A percentile compares a stretch with the other conserved stretches of the same genome.
Evolutionary conservation across 768 basidiomycete species (phyloP).

Genomic region (Symmetrospora coprosmae): DNA sequence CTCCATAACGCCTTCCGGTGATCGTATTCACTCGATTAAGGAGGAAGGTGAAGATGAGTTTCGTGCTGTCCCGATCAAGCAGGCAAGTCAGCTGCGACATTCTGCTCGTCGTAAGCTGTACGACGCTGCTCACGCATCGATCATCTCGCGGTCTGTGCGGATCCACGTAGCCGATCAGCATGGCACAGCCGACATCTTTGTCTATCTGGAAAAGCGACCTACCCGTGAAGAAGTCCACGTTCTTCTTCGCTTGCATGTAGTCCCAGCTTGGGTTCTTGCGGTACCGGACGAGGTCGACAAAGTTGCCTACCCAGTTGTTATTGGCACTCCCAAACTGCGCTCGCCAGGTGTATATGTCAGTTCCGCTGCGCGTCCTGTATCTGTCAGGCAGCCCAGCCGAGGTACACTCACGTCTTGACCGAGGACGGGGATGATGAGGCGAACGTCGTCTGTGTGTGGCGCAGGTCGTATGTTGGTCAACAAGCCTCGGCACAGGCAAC

Average conservation of each 20-base stretch:
- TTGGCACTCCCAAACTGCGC: constrained; percentile 13
- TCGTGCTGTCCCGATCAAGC: neutral
- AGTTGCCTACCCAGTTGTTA: constrained; percentile 20
- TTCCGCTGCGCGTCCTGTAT: neutral
- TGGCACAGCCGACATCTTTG: too few species aligned
- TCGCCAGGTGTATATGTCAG: neutral
- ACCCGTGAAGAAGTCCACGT: constrained; percentile 17
- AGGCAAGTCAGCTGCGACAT: too few species aligned
- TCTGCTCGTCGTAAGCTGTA: too few species aligned
- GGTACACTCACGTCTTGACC: constrained; percentile 1
- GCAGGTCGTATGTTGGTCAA: too few species aligned
- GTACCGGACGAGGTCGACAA: constrained; percentile 11
- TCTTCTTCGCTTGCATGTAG: neutral
- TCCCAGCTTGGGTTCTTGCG: constrained; percentile 14
- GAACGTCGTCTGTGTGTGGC: constrained; percentile 19
- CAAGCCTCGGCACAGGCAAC: neutral
- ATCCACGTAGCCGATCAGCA: neutral
- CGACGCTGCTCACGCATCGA: constrained; percentile 3
- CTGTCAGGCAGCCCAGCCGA: neutral
- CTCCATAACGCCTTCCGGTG: constrained; percentile 29
- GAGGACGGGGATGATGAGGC: constrained; percentile 9
- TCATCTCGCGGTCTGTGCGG: constrained; percentile 4
- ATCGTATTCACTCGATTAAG: constrained; percentile 32
- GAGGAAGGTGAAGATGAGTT: constrained; percentile 24
- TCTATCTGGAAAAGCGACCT: neutral